Evolutionary conservation across 2,329 filamentous ascomycete species (phyloP).

Genomic region (Corynespora cassiicola): DNA sequence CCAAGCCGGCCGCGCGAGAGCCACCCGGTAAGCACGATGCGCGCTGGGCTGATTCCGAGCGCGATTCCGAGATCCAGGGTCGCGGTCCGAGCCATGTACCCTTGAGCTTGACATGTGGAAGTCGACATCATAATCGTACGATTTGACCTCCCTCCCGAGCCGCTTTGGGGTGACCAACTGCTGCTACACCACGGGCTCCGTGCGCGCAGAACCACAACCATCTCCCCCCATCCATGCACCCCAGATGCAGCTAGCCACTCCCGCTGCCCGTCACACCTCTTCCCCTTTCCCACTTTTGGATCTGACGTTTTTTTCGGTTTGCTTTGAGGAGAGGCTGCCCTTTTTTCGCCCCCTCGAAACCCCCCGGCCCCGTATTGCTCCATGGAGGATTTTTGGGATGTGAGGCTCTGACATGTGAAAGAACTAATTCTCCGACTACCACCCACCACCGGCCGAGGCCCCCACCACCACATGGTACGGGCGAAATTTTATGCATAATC

Average conservation of each 20-base stretch:
- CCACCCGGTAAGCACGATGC: neutral
- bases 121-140: constrained; percentile 40
- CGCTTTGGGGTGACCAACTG: too few species aligned
- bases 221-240: constrained; percentile 19
- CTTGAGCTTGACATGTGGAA: constrained; percentile 5
- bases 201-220: constrained; percentile 16
- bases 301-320: neutral
- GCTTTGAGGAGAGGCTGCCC: neutral
- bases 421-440: too few species aligned
- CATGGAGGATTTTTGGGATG: too few species aligned
- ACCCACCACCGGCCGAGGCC: too few species aligned
- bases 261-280: constrained; percentile 1
- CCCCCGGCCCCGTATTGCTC: too few species aligned
- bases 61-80: constrained; percentile 21
- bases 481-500: too few species aligned
- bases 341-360: too few species aligned
- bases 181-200: too few species aligned
- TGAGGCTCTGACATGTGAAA: too few species aligned
- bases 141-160: constrained; percentile 21
- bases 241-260: constrained; percentile 15
- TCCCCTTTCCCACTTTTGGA: neutral
- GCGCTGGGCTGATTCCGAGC: constrained; percentile 17
- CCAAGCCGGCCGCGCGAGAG: neutral
- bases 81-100: constrained; percentile 29
- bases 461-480: too few species aligned